Evolutionary conservation across 164 flowering plant genomes (phyloP).

Genomic region (Macadamia tetraphylla): DNA sequence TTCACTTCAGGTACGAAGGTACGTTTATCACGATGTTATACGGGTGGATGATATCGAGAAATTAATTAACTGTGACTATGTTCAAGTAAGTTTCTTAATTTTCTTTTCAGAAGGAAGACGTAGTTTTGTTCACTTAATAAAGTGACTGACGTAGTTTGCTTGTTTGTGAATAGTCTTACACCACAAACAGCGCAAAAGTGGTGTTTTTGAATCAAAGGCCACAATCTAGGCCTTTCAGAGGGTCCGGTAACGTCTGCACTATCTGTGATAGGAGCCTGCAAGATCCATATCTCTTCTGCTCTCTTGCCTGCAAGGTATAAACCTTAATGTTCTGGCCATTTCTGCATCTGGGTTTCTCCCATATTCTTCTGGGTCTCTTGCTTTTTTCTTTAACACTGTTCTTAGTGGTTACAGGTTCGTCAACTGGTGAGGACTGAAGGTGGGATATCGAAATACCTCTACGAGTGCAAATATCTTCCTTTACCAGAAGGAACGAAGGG

Average conservation of each 20-base stretch:
- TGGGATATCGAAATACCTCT: slow-evolving; percentile 41
- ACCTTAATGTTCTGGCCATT: too few species aligned
- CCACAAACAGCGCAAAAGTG: slow-evolving; percentile 51
- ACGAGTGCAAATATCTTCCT: slow-evolving; percentile 42
- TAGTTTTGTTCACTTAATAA: neutral
- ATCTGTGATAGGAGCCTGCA: slow-evolving; percentile 72
- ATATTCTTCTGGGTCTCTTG: neutral
- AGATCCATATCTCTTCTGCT: slow-evolving; percentile 72
- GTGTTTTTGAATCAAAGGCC: slow-evolving; percentile 73
- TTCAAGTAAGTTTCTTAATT: slow-evolving; percentile 46
- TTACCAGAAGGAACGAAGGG: slow-evolving; percentile 39
- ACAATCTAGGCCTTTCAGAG: slow-evolving; percentile 46
- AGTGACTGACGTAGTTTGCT: neutral
- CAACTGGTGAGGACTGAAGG: slow-evolving; percentile 41
- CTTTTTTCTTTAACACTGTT: slow-evolving; percentile 8
- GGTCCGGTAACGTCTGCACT: slow-evolving; percentile 58
- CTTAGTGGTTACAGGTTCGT: slow-evolving; percentile 36
- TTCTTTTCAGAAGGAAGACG: neutral
- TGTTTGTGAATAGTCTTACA: slow-evolving; percentile 42
- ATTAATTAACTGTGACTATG: slow-evolving; percentile 60
- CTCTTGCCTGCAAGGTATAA: slow-evolving; percentile 83
- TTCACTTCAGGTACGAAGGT: slow-evolving; percentile 59
- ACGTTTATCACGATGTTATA: slow-evolving; percentile 85
- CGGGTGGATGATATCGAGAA: slow-evolving; percentile 65
- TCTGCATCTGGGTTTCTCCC: neutral